Evolutionary conservation across 2,329 filamentous ascomycete genomes (phyloP).

Genomic region (Xylaria digitata): DNA sequence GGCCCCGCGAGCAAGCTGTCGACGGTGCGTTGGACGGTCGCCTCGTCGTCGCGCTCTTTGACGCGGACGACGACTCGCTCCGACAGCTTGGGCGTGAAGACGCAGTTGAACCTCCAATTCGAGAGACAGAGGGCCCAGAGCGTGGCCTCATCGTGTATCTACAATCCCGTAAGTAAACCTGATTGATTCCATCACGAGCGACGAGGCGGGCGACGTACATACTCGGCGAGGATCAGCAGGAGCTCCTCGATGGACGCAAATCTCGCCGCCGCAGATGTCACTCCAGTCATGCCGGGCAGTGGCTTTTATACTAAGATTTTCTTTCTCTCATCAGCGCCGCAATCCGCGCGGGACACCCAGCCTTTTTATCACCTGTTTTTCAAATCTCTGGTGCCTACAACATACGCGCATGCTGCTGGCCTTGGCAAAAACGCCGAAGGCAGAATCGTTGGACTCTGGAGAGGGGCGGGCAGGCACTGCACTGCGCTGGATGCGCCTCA

Average conservation of each 20-base stretch:
- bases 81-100: slow-evolving; percentile 32
- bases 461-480: slow-evolving; percentile 11
- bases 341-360: background rate
- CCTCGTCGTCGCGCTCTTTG: slow-evolving; percentile 14
- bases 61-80: slow-evolving; percentile 22
- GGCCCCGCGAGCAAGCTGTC: slow-evolving; percentile 26
- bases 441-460: slow-evolving; percentile 13
- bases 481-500: background rate
- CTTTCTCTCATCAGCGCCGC: background rate
- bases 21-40: slow-evolving; percentile 4
- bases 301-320: background rate
- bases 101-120: slow-evolving; percentile 29
- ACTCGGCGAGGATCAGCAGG: slow-evolving; percentile 29
- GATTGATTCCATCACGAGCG: background rate
- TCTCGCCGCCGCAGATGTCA: slow-evolving; percentile 23
- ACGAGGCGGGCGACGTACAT: slow-evolving; percentile 11
- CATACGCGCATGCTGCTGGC: slow-evolving; percentile 16
- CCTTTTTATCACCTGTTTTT: slow-evolving; percentile 3
- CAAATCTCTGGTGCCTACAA: slow-evolving; percentile 8
- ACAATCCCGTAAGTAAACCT: background rate
- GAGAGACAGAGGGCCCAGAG: slow-evolving; percentile 34
- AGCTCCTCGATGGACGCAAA: slow-evolving; percentile 36
- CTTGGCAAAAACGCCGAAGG: slow-evolving; percentile 10
- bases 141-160: slow-evolving; percentile 27
- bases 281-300: background rate